Conservation (phyloP, 2,329 filamentous ascomycete genomes). For the Juglanconis sp. region DNA sequence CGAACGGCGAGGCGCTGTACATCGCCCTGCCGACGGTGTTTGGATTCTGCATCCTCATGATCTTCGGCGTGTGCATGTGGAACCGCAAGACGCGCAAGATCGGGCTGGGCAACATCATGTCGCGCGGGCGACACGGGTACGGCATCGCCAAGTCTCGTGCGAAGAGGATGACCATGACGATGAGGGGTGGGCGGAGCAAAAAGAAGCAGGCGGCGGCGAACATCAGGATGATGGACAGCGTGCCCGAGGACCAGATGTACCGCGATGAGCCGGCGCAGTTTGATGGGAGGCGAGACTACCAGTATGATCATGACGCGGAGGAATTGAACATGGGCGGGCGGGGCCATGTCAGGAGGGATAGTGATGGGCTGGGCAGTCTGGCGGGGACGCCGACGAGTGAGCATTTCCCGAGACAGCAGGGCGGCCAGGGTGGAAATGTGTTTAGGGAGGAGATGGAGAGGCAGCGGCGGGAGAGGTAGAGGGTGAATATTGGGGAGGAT, state of each 20-base stretch:
- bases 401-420: conserved; percentile 32
- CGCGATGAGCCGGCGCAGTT: conserved; percentile 9
- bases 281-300: conserved; percentile 23
- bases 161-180: conserved; percentile 28
- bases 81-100: conserved; percentile 50
- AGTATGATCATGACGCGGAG: conserved; percentile 28
- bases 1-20: conserved; percentile 41
- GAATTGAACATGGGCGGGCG: conserved; percentile 10
- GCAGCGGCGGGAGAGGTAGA: conserved; percentile 39
- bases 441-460: conserved; percentile 50
- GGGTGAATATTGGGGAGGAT: too few species aligned
- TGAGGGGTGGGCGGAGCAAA: conserved; percentile 31
- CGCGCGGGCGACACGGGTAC: conserved; percentile 41
- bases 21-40: conserved; percentile 52
- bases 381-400: conserved; percentile 44
- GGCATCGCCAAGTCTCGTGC: conserved; percentile 34
- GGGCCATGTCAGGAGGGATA: conserved; percentile 36
- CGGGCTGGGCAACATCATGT: conserved; percentile 50
- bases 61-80: conserved; percentile 56
- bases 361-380: conserved; percentile 48
- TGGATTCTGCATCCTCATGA: conserved; percentile 43
- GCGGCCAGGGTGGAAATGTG: conserved; percentile 34
- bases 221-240: conserved; percentile 44
- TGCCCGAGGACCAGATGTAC: conserved; percentile 26
- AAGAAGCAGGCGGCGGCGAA: conserved; percentile 26